These are phyloP conservation scores for Phytophthora pinifolia DNA, from an alignment of 352 stramenopile genomes.

Conservation along the genomic window DNA sequence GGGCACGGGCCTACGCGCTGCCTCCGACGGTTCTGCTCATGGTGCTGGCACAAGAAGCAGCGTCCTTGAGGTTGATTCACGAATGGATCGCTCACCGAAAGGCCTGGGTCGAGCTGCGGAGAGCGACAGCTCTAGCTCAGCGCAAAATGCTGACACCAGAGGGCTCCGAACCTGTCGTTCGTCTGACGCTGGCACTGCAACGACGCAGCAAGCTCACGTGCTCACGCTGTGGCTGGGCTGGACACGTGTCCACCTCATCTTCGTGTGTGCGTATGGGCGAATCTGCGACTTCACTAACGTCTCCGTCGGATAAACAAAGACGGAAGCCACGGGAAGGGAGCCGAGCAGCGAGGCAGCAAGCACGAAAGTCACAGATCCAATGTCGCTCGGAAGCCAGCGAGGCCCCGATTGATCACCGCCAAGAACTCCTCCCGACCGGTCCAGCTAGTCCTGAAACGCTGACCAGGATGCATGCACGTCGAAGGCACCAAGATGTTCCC, in stretches of 20 bases:
- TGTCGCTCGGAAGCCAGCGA: neutral
- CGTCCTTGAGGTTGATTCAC: constrained; percentile 33
- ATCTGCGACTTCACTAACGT: neutral
- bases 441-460: neutral
- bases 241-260: constrained; percentile 50
- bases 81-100: constrained; percentile 46
- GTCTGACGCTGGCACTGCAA: constrained; percentile 42
- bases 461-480: constrained; percentile 8
- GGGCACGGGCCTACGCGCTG: constrained; percentile 37
- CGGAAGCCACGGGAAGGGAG: constrained; percentile 6
- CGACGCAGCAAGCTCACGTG: constrained; percentile 51
- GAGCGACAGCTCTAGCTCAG: constrained; percentile 61
- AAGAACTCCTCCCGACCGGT: constrained; percentile 1
- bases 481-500: too few species aligned
- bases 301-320: constrained; percentile 10
- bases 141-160: constrained; percentile 42
- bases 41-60: constrained; percentile 35
- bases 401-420: neutral
- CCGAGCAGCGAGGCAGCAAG: constrained; percentile 10
- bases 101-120: constrained; percentile 54
- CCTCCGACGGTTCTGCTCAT: constrained; percentile 36
- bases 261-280: constrained; percentile 32
- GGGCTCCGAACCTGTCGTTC: constrained; percentile 21
- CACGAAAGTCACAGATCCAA: constrained; percentile 1
- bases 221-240: constrained; percentile 55